A percentile compares a stretch with the other conserved stretches of the same genome.
Conservation (phyloP, 2,329 filamentous ascomycete genomes). For the Bipolaris victoriae region DNA sequence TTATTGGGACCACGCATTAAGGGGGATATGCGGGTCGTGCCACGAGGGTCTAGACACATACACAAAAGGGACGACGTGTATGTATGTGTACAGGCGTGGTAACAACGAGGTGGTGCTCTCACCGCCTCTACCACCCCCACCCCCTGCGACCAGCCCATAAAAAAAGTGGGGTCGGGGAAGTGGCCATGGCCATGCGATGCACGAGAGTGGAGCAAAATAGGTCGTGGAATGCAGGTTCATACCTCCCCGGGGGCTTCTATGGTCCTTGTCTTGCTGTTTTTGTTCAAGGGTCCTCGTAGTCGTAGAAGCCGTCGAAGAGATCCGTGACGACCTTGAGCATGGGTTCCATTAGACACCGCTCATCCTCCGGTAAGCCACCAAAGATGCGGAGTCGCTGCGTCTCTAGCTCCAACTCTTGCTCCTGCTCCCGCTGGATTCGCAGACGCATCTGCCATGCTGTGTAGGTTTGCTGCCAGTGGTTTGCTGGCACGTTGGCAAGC, state of each 20-base stretch:
- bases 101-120: slow-evolving; percentile 1
- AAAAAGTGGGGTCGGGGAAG: slow-evolving; percentile 7
- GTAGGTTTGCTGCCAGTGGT: slow-evolving; percentile 49
- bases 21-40: no score
- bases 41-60: slow-evolving; percentile 15
- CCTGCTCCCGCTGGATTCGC: slow-evolving; percentile 37
- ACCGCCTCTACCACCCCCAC: neutral
- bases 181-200: neutral
- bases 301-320: slow-evolving; percentile 53
- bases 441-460: slow-evolving; percentile 47
- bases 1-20: no score
- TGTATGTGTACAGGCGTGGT: no score
- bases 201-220: slow-evolving; percentile 11
- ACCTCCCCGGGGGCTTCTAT: no score
- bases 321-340: slow-evolving; percentile 57
- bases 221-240: no score
- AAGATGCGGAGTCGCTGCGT: slow-evolving; percentile 51
- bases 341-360: slow-evolving; percentile 51
- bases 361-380: slow-evolving; percentile 52
- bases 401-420: slow-evolving; percentile 40
- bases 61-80: neutral
- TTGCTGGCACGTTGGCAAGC: slow-evolving; percentile 24
- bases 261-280: no score
- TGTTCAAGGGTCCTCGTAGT: slow-evolving; percentile 53
- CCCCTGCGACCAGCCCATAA: slow-evolving; percentile 9